Evolutionary conservation across 805 yeast species (phyloP), one percentile per base, ranked within the genome.

Genomic region (Candida montana): DNA sequence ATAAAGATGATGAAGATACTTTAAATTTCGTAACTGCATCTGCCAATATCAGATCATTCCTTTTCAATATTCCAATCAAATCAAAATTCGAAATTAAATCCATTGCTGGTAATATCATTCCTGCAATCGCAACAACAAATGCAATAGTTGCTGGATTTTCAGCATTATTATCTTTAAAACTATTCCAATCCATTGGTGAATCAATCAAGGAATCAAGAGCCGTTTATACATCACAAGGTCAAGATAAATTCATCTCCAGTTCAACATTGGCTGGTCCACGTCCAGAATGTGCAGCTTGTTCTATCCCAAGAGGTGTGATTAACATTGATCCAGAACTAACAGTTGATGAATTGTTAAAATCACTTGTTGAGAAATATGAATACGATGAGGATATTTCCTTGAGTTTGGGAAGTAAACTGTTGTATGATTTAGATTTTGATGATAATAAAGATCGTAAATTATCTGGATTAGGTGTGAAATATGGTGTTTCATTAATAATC

Each of bases 121-220:
- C 99, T 0, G 99, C 99, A 0, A 90, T 95, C 52, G 98, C 99
- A 6, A 93, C 99, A 2, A 91, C 97, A 4, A 93, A 93, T 61
- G 98, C 99, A 1, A 82, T 93, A 12, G 81, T 93, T 52, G 89
- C 96, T 0, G 99, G 99, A 0, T 74, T 88, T 50, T 83, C 93
- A 13, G 81, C 89, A 3, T 59, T 91, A 31, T 77, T 82, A 30
- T 83, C 95, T 0, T 63, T 89, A 35, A 75, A 77, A 58, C 59
- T 77, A 40, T 54, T 83, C 35, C 35, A 52, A 50, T 42, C 46
- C 48, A 65, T 50, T 46, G 1, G 52, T 21, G 9, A 55, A 2
- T 59, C 62, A 12, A 50, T 61, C 8, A 48, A 52, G 2, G 58
- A 61, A 8, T 69, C 75, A 32, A 57, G 66, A 45, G 64, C 79